phyloP scores from a whole-genome alignment of 2,329 filamentous ascomycete species.

The Verticillium tricorpus region DNA sequence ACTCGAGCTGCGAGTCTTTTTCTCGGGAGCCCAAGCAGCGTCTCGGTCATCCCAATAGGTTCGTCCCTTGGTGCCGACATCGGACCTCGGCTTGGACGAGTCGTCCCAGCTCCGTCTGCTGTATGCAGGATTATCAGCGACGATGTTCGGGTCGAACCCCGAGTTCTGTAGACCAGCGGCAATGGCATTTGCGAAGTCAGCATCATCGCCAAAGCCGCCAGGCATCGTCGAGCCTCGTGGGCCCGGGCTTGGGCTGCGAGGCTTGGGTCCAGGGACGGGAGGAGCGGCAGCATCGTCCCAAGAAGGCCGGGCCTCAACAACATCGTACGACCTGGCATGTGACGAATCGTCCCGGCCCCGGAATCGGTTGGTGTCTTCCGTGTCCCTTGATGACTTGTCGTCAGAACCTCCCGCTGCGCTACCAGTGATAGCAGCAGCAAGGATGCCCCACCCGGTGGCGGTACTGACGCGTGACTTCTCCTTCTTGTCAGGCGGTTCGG shows the following conservation, averaged over 20 bases:
- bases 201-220: slow-evolving; percentile 61
- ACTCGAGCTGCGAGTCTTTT: slow-evolving; percentile 47
- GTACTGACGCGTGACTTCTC: slow-evolving; percentile 18
- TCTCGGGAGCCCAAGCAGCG: slow-evolving; percentile 50
- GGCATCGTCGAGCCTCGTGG: slow-evolving; percentile 44
- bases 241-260: slow-evolving; percentile 34
- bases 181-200: slow-evolving; percentile 65
- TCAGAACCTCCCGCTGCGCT: slow-evolving; percentile 31
- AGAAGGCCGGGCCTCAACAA: slow-evolving; percentile 8
- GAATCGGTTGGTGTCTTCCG: background rate
- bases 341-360: background rate
- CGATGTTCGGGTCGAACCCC: slow-evolving; percentile 67
- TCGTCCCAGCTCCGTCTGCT: background rate
- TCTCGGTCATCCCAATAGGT: slow-evolving; percentile 32
- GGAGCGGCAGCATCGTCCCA: slow-evolving; percentile 40
- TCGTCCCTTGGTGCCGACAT: background rate
- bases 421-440: slow-evolving; percentile 45
- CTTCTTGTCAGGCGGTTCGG: slow-evolving; percentile 34
- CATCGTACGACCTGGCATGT: background rate
- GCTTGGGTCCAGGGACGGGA: slow-evolving; percentile 54
- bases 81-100: background rate
- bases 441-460: slow-evolving; percentile 43
- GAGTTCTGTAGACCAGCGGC: slow-evolving; percentile 65
- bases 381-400: slow-evolving; percentile 12
- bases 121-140: slow-evolving; percentile 62